Percentiles rank a stretch among this genome's conserved stretches.
phyloP scores from a whole-genome alignment of 164 flowering plant genomes.

The Macadamia integrifolia region DNA sequence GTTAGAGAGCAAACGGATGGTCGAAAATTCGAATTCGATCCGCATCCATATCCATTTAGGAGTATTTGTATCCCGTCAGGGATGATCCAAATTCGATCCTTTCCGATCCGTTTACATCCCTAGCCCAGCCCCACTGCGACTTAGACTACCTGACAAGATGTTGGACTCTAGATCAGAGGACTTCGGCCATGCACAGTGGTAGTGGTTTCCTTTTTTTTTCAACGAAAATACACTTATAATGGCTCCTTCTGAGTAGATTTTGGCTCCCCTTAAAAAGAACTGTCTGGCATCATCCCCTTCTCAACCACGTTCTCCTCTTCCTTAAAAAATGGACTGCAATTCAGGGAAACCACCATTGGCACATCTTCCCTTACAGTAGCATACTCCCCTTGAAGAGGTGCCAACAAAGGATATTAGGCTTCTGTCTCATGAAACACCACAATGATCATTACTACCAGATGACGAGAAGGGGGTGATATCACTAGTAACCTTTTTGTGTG shows the following conservation, averaged over 20 bases:
- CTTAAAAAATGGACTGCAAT: neutral
- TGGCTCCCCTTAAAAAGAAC: neutral
- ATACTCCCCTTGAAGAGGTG: constrained; percentile 15
- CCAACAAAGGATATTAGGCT: constrained; percentile 11
- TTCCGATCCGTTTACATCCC: too few relatives aligned
- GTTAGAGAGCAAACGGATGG: too few relatives aligned
- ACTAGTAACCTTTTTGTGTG: too few relatives aligned
- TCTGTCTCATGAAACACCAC: constrained; percentile 13
- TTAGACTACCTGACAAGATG: too few relatives aligned
- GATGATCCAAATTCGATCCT: too few relatives aligned
- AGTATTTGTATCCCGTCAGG: too few relatives aligned
- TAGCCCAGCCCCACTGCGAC: too few relatives aligned
- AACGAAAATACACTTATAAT: neutral
- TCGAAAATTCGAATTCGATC: too few relatives aligned
- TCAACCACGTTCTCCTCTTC: neutral
- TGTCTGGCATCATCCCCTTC: neutral
- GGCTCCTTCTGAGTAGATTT: neutral
- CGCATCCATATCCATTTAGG: too few relatives aligned
- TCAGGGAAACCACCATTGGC: neutral
- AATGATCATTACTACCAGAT: constrained; percentile 12
- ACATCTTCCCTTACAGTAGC: constrained; percentile 2
- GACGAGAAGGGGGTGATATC: neutral
- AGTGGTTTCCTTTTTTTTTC: neutral
- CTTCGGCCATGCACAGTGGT: neutral
- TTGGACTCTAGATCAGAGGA: too few relatives aligned